phyloP scores from a whole-genome alignment of 2,329 filamentous ascomycete genomes.

The Colletotrichum chrysophilum region DNA sequence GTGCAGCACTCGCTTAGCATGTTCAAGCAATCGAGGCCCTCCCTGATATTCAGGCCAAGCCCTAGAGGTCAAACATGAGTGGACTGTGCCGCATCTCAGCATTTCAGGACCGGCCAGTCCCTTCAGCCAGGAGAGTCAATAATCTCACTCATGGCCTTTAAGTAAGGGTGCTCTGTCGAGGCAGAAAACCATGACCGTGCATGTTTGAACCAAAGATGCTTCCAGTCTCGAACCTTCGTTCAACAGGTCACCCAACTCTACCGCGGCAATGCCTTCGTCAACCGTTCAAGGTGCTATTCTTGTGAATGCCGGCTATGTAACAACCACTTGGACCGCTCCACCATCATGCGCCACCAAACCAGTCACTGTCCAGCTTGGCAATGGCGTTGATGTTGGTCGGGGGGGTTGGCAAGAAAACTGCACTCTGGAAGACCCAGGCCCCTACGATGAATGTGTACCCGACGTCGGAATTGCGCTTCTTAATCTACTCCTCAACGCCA shows the following conservation, averaged over 20 bases:
- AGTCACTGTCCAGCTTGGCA: background rate
- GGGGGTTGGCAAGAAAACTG: background rate
- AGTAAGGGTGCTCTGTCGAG: background rate
- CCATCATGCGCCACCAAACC: background rate
- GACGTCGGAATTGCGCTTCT: background rate
- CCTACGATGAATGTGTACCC: background rate
- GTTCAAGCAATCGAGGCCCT: background rate
- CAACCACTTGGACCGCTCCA: background rate
- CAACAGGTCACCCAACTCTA: background rate
- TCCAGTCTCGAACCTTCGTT: background rate
- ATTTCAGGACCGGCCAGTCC: background rate
- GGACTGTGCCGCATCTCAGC: background rate
- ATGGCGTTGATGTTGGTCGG: background rate
- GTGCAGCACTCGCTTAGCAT: background rate
- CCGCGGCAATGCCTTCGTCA: background rate
- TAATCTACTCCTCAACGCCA: background rate
- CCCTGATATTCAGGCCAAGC: background rate
- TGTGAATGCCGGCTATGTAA: background rate
- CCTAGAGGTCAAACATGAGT: background rate
- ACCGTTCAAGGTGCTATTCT: background rate
- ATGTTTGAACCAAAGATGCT: background rate
- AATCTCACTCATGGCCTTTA: background rate
- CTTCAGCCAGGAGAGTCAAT: background rate
- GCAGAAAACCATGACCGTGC: background rate
- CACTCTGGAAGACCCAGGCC: background rate